phyloP scores from a whole-genome alignment of 202 grass and related monocot genomes.

The Schoenoplectus tabernaemontani region DNA sequence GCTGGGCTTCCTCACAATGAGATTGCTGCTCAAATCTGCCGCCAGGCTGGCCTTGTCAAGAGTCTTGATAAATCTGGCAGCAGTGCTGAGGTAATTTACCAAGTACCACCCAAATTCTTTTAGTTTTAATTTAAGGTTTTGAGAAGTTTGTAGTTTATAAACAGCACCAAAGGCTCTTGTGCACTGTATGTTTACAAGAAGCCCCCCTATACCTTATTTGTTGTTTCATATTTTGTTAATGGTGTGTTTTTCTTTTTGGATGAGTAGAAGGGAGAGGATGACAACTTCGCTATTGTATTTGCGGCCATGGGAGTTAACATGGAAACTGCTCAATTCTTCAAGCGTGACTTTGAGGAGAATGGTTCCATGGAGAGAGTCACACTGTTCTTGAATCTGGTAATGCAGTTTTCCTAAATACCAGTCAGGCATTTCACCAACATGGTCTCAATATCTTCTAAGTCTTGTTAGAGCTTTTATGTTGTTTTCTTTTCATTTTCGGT shows the following conservation, averaged over 20 bases:
- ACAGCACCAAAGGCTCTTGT: background rate
- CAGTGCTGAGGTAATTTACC: conserved; percentile 50
- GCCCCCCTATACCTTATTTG: background rate
- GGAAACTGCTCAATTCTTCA: conserved; percentile 99
- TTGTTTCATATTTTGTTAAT: background rate
- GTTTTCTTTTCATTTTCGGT: too few species aligned
- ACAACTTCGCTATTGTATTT: conserved; percentile 99
- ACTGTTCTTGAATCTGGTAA: conserved; percentile 92
- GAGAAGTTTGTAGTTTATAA: background rate
- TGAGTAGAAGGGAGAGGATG: conserved; percentile 72
- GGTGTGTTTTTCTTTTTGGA: conserved; percentile 4
- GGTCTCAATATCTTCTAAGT: background rate
- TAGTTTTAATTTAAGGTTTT: background rate
- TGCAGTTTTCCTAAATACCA: background rate
- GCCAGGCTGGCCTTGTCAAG: conserved; percentile 97
- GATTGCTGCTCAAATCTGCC: conserved; percentile 98
- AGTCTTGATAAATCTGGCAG: conserved; percentile 65
- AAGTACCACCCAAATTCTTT: background rate
- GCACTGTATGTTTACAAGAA: background rate
- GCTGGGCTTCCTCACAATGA: conserved; percentile 98
- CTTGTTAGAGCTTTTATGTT: background rate
- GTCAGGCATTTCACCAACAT: background rate
- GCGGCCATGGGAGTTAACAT: conserved; percentile 99
- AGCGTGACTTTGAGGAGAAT: conserved; percentile 99
- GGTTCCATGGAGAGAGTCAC: conserved; percentile 98